Base-by-base conservation (phyloP, 2,329 filamentous ascomycete genomes). In the Penicillium freii region DNA sequence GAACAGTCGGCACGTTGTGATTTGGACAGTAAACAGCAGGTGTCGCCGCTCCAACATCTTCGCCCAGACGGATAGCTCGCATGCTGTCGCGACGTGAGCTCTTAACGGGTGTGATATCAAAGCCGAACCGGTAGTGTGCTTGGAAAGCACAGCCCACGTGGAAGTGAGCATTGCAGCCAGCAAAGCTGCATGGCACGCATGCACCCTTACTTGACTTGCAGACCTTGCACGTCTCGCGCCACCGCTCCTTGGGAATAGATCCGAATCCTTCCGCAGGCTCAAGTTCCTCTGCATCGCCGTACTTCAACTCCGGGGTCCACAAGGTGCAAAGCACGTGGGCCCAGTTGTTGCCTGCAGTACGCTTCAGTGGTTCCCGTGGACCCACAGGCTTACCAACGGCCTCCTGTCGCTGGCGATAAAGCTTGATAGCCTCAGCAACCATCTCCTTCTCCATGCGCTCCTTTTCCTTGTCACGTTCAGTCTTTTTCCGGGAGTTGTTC, bases 311-410 rank as follows among this genome's bases (percentile, higher is more conserved):
- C 0, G 91, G 87, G 11, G 89, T 92, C 87, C 91, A 97, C 19
- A 96, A 81, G 1, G 94, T 92, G 70, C 94, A 99, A 38, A 89
- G 88, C 29, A 97, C 91, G 72, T 99, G 94, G 17, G 97, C 91
- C 94, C 94, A 99, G 70, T 97, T 97, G 77, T 97, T 97, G 71
- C 95, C 92, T 4, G 89, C 90, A 0, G 94, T 99, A 48, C 91
- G 86, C 77, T 99, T 99, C 61, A 99, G 80, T 4, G 94, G 89
- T 72, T 97, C 94, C 47, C 94, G 86, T 27, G 94, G 94, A 62
- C 91, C 85, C 36, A 88, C 76, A 1, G 94, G 93, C 47, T 92
- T 89, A 65, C 92, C 91, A 67, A 88, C 85, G 59, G 93, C 89
- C 69, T 91, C 85, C 75, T 99, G 93, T 69, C 86, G 87, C 71